phyloP scores from a whole-genome alignment of 208 protist species.

The Trypanosomatidae sp. region DNA sequence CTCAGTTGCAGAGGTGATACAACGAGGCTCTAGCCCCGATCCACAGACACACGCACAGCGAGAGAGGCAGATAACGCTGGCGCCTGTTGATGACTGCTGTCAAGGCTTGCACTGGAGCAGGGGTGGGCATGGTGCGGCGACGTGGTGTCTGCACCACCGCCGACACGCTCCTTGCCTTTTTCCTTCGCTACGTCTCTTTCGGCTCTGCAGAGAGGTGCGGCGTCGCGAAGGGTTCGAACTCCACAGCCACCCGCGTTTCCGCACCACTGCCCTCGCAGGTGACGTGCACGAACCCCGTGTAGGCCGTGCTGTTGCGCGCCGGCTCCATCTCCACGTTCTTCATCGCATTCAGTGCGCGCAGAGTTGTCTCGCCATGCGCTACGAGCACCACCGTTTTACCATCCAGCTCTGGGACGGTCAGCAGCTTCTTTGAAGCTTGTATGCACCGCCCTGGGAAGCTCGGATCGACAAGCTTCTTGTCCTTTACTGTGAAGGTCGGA shows the following conservation, averaged over 20 bases:
- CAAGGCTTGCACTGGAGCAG: background rate
- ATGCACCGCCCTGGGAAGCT: slow-evolving; percentile 33
- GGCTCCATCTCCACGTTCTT: background rate
- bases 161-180: background rate
- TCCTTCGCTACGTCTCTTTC: slow-evolving; percentile 8
- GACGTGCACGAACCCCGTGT: slow-evolving; percentile 36
- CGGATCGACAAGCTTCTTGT: slow-evolving; percentile 31
- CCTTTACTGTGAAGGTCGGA: slow-evolving; percentile 24
- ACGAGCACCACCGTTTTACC: slow-evolving; percentile 45
- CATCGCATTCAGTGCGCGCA: slow-evolving; percentile 33
- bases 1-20: too few relatives aligned
- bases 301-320: slow-evolving; percentile 7
- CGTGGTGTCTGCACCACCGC: background rate
- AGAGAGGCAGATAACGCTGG: background rate
- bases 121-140: background rate
- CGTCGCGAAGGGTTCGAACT: slow-evolving; percentile 16
- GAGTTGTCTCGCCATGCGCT: slow-evolving; percentile 38
- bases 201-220: slow-evolving; percentile 29
- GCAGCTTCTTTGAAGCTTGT: slow-evolving; percentile 23
- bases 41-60: too few relatives aligned
- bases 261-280: slow-evolving; percentile 9
- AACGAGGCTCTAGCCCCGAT: too few relatives aligned
- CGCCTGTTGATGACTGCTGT: background rate
- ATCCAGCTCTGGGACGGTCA: slow-evolving; percentile 24
- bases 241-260: slow-evolving; percentile 12